phyloP scores from a whole-genome alignment of 441 rosid species.

The Mallotus japonicus region DNA sequence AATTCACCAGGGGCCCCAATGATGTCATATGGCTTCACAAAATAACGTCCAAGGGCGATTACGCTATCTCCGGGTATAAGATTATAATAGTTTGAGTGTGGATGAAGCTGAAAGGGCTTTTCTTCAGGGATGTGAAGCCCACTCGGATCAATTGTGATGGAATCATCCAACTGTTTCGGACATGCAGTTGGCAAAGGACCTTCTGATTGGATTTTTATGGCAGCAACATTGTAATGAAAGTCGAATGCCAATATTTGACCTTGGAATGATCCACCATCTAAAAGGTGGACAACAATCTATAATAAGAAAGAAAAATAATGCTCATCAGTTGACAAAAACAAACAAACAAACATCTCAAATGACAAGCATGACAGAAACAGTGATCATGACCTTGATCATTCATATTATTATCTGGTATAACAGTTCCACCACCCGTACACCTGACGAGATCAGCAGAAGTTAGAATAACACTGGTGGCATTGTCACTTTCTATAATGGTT shows the following conservation, averaged over 20 bases:
- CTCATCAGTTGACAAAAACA: background rate
- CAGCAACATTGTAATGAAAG: constrained; percentile 10
- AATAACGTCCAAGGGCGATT: constrained; percentile 9
- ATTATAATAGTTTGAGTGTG: background rate
- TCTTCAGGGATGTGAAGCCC: background rate
- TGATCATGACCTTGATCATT: background rate
- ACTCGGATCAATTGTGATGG: background rate
- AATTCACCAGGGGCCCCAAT: constrained; percentile 8
- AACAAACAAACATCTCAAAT: background rate
- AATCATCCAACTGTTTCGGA: background rate
- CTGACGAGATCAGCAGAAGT: background rate
- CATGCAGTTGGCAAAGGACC: background rate
- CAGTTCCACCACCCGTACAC: background rate
- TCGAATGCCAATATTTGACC: constrained; percentile 1
- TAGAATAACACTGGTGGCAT: background rate
- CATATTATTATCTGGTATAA: background rate
- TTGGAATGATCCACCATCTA: background rate
- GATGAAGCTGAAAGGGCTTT: background rate
- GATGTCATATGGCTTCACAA: background rate
- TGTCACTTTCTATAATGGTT: constrained; percentile 1
- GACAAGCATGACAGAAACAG: background rate
- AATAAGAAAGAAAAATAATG: background rate
- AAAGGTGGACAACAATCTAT: background rate
- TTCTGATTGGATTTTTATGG: background rate
- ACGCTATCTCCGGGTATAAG: constrained; percentile 14